These are phyloP conservation scores for Epicoccum sorghinum DNA, from an alignment of 2,329 filamentous ascomycete genomes.

Conservation along the genomic window DNA sequence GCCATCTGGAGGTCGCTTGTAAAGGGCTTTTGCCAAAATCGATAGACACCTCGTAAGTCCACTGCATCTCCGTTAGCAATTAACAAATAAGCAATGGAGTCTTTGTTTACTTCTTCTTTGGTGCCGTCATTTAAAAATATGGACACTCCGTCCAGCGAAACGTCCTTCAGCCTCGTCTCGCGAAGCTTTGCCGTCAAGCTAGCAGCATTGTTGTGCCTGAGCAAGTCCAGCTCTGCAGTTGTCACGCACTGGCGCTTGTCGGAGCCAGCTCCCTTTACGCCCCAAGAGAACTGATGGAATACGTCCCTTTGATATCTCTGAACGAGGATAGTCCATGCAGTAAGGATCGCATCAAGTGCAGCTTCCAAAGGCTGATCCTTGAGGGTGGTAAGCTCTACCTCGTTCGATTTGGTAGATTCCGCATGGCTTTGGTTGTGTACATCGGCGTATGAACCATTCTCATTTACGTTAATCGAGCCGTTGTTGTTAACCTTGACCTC, in stretches of 20 bases:
- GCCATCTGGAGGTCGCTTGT: slow-evolving; percentile 52
- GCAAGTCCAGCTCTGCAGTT: slow-evolving; percentile 25
- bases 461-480: slow-evolving; percentile 8
- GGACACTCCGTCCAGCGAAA: slow-evolving; percentile 12
- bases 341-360: slow-evolving; percentile 33
- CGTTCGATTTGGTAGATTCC: slow-evolving; percentile 16
- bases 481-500: slow-evolving; percentile 24
- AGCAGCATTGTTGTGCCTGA: slow-evolving; percentile 16
- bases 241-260: slow-evolving; percentile 25
- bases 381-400: slow-evolving; percentile 23
- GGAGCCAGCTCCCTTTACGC: slow-evolving; percentile 19
- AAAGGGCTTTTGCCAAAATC: slow-evolving; percentile 35
- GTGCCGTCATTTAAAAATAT: slow-evolving; percentile 40
- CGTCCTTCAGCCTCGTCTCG: slow-evolving; percentile 19
- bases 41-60: slow-evolving; percentile 37
- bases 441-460: slow-evolving; percentile 10
- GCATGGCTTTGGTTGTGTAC: slow-evolving; percentile 3
- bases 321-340: slow-evolving; percentile 39
- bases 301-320: slow-evolving; percentile 42
- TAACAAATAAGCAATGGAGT: background rate
- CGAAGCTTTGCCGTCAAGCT: slow-evolving; percentile 25
- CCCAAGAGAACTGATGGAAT: slow-evolving; percentile 41
- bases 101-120: slow-evolving; percentile 33
- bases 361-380: slow-evolving; percentile 13
- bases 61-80: slow-evolving; percentile 25